Percentiles rank a stretch among this genome's conserved stretches.
Evolutionary conservation across 1,284 basidiomycete species (phyloP).

Genomic region (Ganoderma multipileum): DNA sequence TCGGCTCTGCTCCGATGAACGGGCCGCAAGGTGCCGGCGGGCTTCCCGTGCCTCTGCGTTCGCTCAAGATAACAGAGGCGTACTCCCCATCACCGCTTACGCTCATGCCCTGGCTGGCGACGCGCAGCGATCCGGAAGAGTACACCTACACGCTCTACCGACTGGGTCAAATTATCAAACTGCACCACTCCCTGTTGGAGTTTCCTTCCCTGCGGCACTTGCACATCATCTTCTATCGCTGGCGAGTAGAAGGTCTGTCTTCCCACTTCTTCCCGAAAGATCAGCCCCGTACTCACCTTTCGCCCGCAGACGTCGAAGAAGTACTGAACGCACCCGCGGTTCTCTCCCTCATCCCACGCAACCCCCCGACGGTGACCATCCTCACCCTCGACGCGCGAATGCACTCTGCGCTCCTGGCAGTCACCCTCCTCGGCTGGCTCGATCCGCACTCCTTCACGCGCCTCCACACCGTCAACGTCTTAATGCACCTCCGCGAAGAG

Average conservation of each 20-base stretch:
- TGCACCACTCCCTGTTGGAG: conserved; percentile 20
- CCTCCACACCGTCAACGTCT: conserved; percentile 22
- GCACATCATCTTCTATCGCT: conserved; percentile 26
- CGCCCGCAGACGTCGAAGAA: conserved; percentile 13
- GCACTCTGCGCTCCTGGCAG: conserved; percentile 20
- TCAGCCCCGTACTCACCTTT: not conserved
- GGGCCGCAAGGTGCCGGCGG: not conserved
- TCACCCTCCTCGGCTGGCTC: conserved; percentile 19
- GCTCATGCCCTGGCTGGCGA: conserved; percentile 26
- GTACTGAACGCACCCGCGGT: conserved; percentile 16
- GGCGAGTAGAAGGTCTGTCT: conserved; percentile 24
- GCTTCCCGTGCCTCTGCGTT: conserved; percentile 13
- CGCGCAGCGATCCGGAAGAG: conserved; percentile 20
- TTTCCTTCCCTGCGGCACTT: conserved; percentile 23
- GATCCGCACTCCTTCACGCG: conserved; percentile 24
- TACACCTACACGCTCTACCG: conserved; percentile 28
- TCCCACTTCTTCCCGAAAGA: not conserved
- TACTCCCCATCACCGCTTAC: conserved; percentile 29
- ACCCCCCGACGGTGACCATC: conserved; percentile 20
- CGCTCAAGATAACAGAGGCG: conserved; percentile 27
- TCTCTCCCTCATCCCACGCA: conserved; percentile 18
- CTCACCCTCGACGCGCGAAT: conserved; percentile 27
- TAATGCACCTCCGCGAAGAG: conserved; percentile 17
- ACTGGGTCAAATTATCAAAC: conserved; percentile 22
- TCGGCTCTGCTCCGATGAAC: conserved; percentile 7